Conservation (phyloP, 1,139 yeast genomes). For the Geotrichum aggregatum region DNA sequence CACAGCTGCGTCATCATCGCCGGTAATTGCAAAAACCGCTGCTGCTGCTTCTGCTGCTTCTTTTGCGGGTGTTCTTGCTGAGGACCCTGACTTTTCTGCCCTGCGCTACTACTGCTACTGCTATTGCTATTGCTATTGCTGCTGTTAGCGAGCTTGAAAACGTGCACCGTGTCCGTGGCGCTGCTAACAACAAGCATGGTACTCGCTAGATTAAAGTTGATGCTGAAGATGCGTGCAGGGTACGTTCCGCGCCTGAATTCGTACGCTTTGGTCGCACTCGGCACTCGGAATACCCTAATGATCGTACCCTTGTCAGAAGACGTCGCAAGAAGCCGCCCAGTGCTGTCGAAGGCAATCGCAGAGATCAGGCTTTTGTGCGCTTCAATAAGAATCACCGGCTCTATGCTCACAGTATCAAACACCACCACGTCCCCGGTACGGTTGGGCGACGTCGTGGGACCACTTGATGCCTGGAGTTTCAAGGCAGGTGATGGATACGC, state of each 20-base stretch:
- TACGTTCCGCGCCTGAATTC: constrained; percentile 95
- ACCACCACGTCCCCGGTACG: constrained; percentile 83
- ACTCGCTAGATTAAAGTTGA: constrained; percentile 74
- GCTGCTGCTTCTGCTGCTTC: constrained; percentile 17
- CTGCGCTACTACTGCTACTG: not conserved
- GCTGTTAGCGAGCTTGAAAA: constrained; percentile 51
- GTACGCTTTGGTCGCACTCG: constrained; percentile 72
- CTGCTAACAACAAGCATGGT: constrained; percentile 76
- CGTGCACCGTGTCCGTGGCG: constrained; percentile 92
- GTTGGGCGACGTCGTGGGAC: constrained; percentile 28
- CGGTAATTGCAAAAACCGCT: constrained; percentile 56
- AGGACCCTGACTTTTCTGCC: too few relatives aligned
- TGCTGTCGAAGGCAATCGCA: constrained; percentile 67
- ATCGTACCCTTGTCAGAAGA: constrained; percentile 96
- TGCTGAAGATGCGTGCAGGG: constrained; percentile 78
- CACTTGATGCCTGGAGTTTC: constrained; percentile 31
- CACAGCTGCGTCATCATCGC: constrained; percentile 80
- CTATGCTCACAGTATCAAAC: constrained; percentile 72
- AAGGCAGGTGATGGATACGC: constrained; percentile 82
- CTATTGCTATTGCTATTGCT: constrained; percentile 2
- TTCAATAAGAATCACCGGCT: constrained; percentile 83
- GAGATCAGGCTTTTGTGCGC: constrained; percentile 92
- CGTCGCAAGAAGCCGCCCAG: constrained; percentile 82
- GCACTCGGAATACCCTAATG: constrained; percentile 79
- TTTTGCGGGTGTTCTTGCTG: constrained; percentile 13